Percentiles rank a stretch among this genome's conserved stretches.
Conservation (phyloP, 805 yeast genomes). For the Nakazawaea anatomiae region DNA sequence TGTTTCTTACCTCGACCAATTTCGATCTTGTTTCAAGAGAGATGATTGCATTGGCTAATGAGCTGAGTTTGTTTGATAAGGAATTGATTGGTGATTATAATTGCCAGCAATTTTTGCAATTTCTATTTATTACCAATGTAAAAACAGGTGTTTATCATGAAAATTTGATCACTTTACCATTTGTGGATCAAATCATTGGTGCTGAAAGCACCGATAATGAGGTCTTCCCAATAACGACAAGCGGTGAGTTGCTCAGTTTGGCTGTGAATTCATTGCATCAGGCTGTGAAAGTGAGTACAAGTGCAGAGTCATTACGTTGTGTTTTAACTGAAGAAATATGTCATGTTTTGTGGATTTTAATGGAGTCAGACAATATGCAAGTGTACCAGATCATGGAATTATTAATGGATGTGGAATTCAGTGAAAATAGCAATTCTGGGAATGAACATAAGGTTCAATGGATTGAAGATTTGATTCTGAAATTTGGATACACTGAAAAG, state of each 20-base stretch:
- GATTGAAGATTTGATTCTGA: constrained; percentile 22
- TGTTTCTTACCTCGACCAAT: constrained; percentile 25
- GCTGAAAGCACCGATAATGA: constrained; percentile 19
- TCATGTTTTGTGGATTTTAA: constrained; percentile 24
- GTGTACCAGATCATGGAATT: constrained; percentile 16
- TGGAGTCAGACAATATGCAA: constrained; percentile 19
- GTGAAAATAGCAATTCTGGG: not conserved
- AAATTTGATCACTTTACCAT: constrained; percentile 18
- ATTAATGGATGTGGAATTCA: constrained; percentile 17
- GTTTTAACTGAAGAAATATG: constrained; percentile 12
- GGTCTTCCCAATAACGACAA: constrained; percentile 28
- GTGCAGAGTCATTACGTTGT: not conserved
- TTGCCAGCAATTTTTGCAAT: constrained; percentile 26
- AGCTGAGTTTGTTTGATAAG: constrained; percentile 40
- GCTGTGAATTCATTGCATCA: constrained; percentile 24
- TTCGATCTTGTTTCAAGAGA: constrained; percentile 30
- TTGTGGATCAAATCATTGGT: constrained; percentile 10
- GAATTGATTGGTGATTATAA: constrained; percentile 22
- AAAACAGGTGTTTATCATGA: constrained; percentile 24
- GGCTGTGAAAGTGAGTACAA: constrained; percentile 17
- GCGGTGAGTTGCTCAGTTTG: constrained; percentile 18
- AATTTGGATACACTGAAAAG: constrained; percentile 20
- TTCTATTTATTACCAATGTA: constrained; percentile 26
- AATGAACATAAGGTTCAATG: constrained; percentile 18
- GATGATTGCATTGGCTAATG: constrained; percentile 36